Evolutionary conservation across 2,329 filamentous ascomycete species (phyloP), one percentile per base, ranked within the genome.

Genomic region (Nothophoma quercina): DNA sequence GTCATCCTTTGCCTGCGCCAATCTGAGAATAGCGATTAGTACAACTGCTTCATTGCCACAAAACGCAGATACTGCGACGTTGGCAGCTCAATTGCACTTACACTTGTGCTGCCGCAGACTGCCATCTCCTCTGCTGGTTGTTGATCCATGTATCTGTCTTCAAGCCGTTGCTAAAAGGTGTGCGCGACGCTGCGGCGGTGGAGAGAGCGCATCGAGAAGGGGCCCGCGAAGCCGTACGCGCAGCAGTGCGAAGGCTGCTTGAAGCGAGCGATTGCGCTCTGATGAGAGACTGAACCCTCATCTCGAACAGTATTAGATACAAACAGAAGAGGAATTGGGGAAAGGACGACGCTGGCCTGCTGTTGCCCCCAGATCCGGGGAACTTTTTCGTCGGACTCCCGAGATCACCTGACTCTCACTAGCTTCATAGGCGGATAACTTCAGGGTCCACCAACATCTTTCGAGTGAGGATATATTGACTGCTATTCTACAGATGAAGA

Each of bases 1-100:
- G 61, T 85, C 80, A 42, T 80, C 78, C 33, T 80, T 77, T 13
- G 85, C 85, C 62, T 85, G 78, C 67, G 86, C 83, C 35, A 75
- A 52, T 23, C 72, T 75, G 48, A 22, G 51, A 16, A 33, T n/a
- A 30, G 13, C 22, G 18, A 51, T 72, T 46, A 72, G 68, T 54
- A 59, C 43, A 47, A 54, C 56, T 55, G 35, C 44, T 38, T 29
- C 44, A 28, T 47, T 22, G 45, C 35, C 12, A 34, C 43, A 50
- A n/a, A n/a, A 28, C 12, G 6, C 26, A 2, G 22, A 15, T 22
- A 16, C 19, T 28, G 32, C 19, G 9, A 33, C n/a, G 33, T 16
- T 30, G 10, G n/a, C 33, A n/a, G n/a, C n/a, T n/a, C n/a, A 29
- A 38, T 45, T 40, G 40, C 16, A 73, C 73, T 58, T 60, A 75